A percentile compares a stretch with the other conserved stretches of the same genome.
Evolutionary conservation across 768 basidiomycete species (phyloP).

Genomic region (Cantharellus cinnabarinus): DNA sequence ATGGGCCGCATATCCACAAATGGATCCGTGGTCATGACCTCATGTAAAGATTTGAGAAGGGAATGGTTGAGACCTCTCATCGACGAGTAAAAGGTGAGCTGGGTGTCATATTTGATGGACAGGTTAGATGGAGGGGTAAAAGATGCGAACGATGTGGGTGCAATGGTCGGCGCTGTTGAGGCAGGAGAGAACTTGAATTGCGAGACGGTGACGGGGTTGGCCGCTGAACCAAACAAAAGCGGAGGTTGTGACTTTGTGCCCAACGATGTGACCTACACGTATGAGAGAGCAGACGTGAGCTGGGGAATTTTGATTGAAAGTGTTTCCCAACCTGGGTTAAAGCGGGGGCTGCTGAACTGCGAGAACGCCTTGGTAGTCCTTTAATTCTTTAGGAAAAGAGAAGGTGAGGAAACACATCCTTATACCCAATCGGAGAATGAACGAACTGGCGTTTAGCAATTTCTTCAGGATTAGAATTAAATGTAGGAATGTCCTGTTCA

Average conservation of each 20-base stretch:
- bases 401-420: background rate
- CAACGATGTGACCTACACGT: too few relatives aligned
- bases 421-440: background rate
- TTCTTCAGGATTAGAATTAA: slow-evolving; percentile 1
- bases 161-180: background rate
- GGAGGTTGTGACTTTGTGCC: too few relatives aligned
- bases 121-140: background rate
- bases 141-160: background rate
- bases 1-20: slow-evolving; percentile 2
- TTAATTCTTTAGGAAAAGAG: slow-evolving; percentile 4
- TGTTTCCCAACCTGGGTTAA: background rate
- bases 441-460: slow-evolving; percentile 4
- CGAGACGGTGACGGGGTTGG: too few relatives aligned
- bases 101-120: background rate
- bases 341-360: background rate
- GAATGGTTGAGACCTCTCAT: slow-evolving; percentile 8
- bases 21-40: slow-evolving; percentile 5
- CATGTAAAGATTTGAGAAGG: slow-evolving; percentile 3
- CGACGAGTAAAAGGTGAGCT: slow-evolving; percentile 4
- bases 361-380: slow-evolving; percentile 6
- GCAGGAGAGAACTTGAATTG: background rate
- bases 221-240: too few relatives aligned
- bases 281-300: too few relatives aligned
- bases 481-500: background rate
- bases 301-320: too few relatives aligned